Evolutionary conservation across 2,329 filamentous ascomycete species (phyloP).

Genomic region (Ophiostoma tasmaniense): DNA sequence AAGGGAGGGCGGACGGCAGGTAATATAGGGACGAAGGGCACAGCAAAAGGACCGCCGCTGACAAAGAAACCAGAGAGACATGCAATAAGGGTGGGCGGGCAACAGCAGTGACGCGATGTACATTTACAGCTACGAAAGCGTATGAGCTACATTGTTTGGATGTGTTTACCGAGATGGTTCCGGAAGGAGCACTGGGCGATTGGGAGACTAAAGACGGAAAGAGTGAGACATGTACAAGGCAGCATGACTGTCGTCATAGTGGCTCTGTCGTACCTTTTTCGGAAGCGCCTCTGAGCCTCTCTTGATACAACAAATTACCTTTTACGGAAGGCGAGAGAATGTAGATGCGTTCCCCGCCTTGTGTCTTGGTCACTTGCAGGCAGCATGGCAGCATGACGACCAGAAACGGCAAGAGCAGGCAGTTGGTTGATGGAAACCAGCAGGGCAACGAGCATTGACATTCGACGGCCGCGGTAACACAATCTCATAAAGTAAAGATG

Average conservation of each 20-base stretch:
- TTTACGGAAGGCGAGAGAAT: background rate
- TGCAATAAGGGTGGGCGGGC: background rate
- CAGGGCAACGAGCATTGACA: background rate
- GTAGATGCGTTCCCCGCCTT: background rate
- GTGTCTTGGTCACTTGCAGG: background rate
- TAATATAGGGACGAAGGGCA: constrained; percentile 6
- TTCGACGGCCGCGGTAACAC: background rate
- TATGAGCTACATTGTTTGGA: background rate
- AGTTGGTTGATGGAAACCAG: background rate
- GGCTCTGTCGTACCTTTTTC: background rate
- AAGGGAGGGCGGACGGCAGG: constrained; percentile 1
- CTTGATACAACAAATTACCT: background rate
- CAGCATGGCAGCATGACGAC: background rate
- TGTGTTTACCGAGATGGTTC: constrained; percentile 5
- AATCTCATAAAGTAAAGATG: no score
- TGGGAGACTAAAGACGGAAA: background rate
- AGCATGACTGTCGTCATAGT: constrained; percentile 3
- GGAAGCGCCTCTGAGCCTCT: background rate
- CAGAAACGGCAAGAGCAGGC: background rate
- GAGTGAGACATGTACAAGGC: background rate
- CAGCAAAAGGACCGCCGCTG: background rate
- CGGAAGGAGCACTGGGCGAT: background rate
- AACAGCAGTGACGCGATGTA: background rate
- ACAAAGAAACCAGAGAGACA: background rate
- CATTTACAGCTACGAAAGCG: background rate